These are phyloP conservation scores for Escallonia herrerae DNA, from an alignment of 129 eudicot species.

Conservation along the genomic window DNA sequence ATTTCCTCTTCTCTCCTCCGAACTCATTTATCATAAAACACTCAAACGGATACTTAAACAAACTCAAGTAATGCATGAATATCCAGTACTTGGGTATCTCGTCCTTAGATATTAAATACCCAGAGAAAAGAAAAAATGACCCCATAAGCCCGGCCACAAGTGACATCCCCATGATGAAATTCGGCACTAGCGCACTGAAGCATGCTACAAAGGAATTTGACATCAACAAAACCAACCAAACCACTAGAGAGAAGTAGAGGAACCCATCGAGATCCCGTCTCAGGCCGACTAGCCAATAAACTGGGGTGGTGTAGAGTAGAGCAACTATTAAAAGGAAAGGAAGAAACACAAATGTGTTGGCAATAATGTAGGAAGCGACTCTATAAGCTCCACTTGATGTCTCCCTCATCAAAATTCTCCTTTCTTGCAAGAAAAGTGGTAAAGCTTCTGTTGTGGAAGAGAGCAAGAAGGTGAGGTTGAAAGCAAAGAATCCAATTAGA, in stretches of 20 bases:
- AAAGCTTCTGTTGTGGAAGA: slow-evolving; percentile 73
- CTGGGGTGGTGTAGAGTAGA: slow-evolving; percentile 41
- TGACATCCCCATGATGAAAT: slow-evolving; percentile 57
- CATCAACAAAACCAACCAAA: slow-evolving; percentile 60
- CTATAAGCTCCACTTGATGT: slow-evolving; percentile 69
- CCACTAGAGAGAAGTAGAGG: slow-evolving; percentile 54
- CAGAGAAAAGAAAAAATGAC: slow-evolving; percentile 71
- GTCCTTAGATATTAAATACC: slow-evolving; percentile 61
- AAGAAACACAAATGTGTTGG: slow-evolving; percentile 54
- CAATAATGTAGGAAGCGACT: slow-evolving; percentile 37
- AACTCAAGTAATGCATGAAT: slow-evolving; percentile 61
- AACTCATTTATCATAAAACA: slow-evolving; percentile 62
- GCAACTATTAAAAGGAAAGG: slow-evolving; percentile 59
- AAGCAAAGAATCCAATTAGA: slow-evolving; percentile 72
- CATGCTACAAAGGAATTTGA: slow-evolving; percentile 65
- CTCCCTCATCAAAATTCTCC: slow-evolving; percentile 49
- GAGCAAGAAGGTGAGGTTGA: slow-evolving; percentile 52
- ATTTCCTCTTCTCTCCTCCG: slow-evolving; percentile 43
- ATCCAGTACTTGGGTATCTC: slow-evolving; percentile 57
- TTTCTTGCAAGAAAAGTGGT: slow-evolving; percentile 70
- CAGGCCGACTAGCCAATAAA: slow-evolving; percentile 70
- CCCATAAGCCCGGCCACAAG: slow-evolving; percentile 60
- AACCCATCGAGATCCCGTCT: slow-evolving; percentile 46
- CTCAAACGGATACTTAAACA: slow-evolving; percentile 78
- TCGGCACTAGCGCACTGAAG: slow-evolving; percentile 52